These are phyloP conservation scores for Termitomyces sp. DNA, from an alignment of 768 basidiomycete species.

Conservation along the genomic window DNA sequence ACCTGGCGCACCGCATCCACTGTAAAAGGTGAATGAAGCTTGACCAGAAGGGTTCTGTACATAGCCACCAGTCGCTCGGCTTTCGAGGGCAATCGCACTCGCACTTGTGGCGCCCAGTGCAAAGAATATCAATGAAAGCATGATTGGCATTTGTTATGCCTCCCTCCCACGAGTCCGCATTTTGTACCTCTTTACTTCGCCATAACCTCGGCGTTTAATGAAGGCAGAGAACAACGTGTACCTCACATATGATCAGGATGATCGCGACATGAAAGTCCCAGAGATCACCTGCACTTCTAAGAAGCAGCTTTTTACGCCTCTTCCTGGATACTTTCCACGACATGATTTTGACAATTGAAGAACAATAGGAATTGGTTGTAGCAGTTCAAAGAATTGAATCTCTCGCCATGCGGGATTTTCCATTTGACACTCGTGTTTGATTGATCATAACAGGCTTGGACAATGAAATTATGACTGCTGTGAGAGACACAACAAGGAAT, in stretches of 20 bases:
- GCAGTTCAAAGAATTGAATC: neutral
- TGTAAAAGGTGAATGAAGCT: constrained; percentile 55
- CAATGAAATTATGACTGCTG: neutral
- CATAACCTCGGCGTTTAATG: constrained; percentile 10
- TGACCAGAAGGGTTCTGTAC: constrained; percentile 45
- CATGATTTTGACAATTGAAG: neutral
- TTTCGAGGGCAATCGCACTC: constrained; percentile 20
- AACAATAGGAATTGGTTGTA: neutral
- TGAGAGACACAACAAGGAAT: too few relatives aligned
- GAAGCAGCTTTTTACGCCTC: neutral
- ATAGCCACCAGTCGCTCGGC: constrained; percentile 42
- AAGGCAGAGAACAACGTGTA: neutral
- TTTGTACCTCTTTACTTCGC: constrained; percentile 11
- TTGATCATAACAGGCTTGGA: neutral
- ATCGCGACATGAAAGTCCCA: constrained; percentile 5
- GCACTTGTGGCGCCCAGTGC: constrained; percentile 12
- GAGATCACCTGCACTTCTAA: constrained; percentile 1
- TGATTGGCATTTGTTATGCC: constrained; percentile 4
- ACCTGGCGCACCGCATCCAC: constrained; percentile 46
- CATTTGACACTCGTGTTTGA: neutral
- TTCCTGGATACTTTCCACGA: neutral
- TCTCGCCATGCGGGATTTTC: neutral
- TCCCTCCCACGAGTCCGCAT: neutral
- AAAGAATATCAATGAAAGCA: constrained; percentile 18
- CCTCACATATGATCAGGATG: constrained; percentile 1